Base-by-base conservation (phyloP, 1,284 basidiomycete species). In the Moesziomyces sp. region DNA sequence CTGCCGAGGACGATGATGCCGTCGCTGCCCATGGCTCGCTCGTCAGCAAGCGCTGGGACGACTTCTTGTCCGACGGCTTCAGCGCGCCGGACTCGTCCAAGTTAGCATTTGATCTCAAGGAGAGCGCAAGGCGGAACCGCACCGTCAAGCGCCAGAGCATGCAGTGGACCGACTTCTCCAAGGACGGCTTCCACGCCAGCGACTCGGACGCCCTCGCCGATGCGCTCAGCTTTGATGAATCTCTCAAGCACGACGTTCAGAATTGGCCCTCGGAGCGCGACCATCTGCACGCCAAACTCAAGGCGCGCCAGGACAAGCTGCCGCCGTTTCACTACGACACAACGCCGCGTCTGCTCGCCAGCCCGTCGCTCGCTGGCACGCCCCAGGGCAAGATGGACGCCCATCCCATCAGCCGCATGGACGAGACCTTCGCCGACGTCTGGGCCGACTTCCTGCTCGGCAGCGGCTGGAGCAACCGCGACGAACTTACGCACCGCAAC, bases 401-500 rank as follows among this genome's bases (percentile, higher is more conserved):
- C n/a, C 60, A 76, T 18, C 74, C 80, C 10, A 66, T 79, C 50
- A 76, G 71, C 28, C 54, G 69, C 7, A 73, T 84, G 55, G 82
- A 84, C 63, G 79, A 81, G 42, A 55, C 64, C 1, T 84, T 84
- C 47, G 73, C 80, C 28, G 80, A 84, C 50, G 79, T 82, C 3
- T 83, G 74, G 74, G 81, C 80, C 3, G 82, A 84, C 56, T 81
- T 76, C 33, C 61, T 83, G 3, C 40, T 84, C 6, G 82, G 81
- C 5, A 78, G 58, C 44, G 82, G 82, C 14, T 84, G 82, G 82
- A 80, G 78, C 66, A 81, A 82, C 46, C 74, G 81, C 38, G 81
- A 84, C 52, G 82, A 84, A 58, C 70, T 77, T 14, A 81, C 82
- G 30, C 81, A 83, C 52, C 68, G 82, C 18, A 61, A 62, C 14